Evolutionary conservation across 331 rosid genomes (phyloP), one percentile per base, ranked within the genome.

Genomic region (Malus hybrid): DNA sequence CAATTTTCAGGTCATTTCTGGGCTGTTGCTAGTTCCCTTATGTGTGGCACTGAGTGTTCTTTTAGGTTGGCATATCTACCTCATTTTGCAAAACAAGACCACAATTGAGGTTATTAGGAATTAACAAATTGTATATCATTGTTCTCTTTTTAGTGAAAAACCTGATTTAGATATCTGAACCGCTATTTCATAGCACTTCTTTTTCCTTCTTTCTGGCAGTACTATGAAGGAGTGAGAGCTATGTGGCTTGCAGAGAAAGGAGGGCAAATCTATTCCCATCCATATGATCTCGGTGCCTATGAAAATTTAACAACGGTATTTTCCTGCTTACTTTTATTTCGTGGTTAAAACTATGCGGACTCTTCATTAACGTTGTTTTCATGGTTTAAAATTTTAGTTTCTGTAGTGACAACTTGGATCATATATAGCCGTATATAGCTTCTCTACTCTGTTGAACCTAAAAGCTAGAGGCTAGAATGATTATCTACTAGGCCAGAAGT

Each of bases 211-310:
- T 81, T 63, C 77, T 79, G 73, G 79, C 88, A 93, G 99, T 88
- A 91, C 82, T 82, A 90, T 69, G 99, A 94, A 86, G 99, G 99
- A 66, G 96, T 94, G 68, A 92, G 97, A 80, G 96, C 99, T 61
- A 85, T 94, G 88, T 90, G 96, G 97, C 97, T 94, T 81, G 95
- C 91, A 18, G 95, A 91, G 90, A 91, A 94, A 86, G 97, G 93
- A 72, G 99, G 99, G 72, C 74, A 80, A 80, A 67, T 90, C 73
- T 94, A 94, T 82, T 84, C 92, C 36, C 95, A 94, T 90, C 99
- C 97, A 16, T 91, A 94, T 64, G 96, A 94, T 87, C 88, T 94
- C 69, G 96, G 97, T 82, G 93, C 95, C 56, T 92, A 85, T 42
- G 93, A 94, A 86, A 94, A 94, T 86, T 83, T 94, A 77, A 79